phyloP scores from a whole-genome alignment of 2,329 filamentous ascomycete species.

The Pseudocercospora fijiensis region DNA sequence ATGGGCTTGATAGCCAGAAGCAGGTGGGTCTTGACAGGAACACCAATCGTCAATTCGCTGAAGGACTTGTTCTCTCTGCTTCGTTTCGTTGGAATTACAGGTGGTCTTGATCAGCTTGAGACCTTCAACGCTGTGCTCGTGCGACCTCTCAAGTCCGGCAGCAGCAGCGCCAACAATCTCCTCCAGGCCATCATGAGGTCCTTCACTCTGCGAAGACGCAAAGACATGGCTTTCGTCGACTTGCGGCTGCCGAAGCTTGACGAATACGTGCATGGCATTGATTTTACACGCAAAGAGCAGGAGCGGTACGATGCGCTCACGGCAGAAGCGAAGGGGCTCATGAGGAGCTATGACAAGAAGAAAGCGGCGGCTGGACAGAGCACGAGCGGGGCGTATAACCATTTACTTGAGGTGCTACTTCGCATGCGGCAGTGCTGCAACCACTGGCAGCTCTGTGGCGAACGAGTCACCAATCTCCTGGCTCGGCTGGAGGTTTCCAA shows the following conservation, averaged over 20 bases:
- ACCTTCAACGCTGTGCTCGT: conserved; percentile 73
- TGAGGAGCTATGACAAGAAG: conserved; percentile 52
- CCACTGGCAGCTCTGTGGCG: conserved; percentile 79
- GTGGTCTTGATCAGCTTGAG: conserved; percentile 69
- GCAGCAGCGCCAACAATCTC: conserved; percentile 59
- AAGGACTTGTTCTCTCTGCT: conserved; percentile 79
- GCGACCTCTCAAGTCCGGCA: conserved; percentile 62
- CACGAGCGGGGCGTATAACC: conserved; percentile 61
- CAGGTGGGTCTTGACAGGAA: conserved; percentile 77
- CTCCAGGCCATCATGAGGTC: conserved; percentile 77
- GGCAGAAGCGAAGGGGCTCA: conserved; percentile 71
- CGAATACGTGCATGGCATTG: conserved; percentile 73
- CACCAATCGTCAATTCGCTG: conserved; percentile 61
- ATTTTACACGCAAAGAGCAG: conserved; percentile 70
- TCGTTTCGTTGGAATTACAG: conserved; percentile 72
- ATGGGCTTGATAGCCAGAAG: conserved; percentile 66
- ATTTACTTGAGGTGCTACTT: conserved; percentile 76
- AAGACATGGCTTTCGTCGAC: conserved; percentile 86
- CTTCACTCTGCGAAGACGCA: conserved; percentile 76
- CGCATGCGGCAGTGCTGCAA: conserved; percentile 84
- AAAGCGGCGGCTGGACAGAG: conserved; percentile 22
- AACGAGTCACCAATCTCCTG: conserved; percentile 71
- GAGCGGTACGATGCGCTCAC: conserved; percentile 74
- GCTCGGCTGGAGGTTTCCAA: conserved; percentile 66
- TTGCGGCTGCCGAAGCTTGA: conserved; percentile 73